Base-by-base conservation (phyloP, 2,329 filamentous ascomycete species). In the Cryphonectria radicalis region DNA sequence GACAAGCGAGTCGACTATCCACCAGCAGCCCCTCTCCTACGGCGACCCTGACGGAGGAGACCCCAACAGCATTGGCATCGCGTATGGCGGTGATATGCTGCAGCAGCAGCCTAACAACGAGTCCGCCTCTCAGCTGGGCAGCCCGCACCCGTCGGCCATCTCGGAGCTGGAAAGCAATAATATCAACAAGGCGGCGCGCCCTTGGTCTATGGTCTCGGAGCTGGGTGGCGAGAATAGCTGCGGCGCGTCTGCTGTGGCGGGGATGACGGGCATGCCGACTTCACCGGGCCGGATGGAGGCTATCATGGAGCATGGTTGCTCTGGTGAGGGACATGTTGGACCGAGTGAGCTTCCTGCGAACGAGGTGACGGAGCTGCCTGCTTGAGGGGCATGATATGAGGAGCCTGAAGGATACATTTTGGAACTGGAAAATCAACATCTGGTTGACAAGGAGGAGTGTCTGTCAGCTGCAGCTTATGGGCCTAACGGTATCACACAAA, bases 181-280 rank as follows among this genome's bases (percentile, higher is more conserved):
- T 5, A 67, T 70, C 1, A 71, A 66, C 25, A 59, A 19, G 22
- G 72, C 71, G 0, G 74, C 74, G n/a, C 62, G 73, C 11, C 76
- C 75, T 14, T 76, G 76, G 75, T 76, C 75, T 10, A n/a, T 72
- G 63, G 71, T 74, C 7, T 73, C 70, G 40, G 76, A 76, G 64
- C 67, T 77, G 2, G 71, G 73, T 8, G 42, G 19, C 62, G 57
- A 63, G 37, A 22, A 19, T 19, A 25, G 55, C 28, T n/a, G 46
- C 22, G n/a, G 46, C 46, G 22, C 7, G 17, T 7, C 46, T n/a
- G 37, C 46, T 11, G 53, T 17, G 65, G 53, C 7, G 32, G 32
- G 6, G 5, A 3, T n/a, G 46, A 6, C 32, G 13, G 22, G 28
- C 25, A 28, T 25, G n/a, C 28, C 46, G 32, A 13, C 19, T 22